Evolutionary conservation across 2,329 filamentous ascomycete genomes (phyloP), one percentile per base, ranked within the genome.

Genomic region (Sodiomyces alkalinus): DNA sequence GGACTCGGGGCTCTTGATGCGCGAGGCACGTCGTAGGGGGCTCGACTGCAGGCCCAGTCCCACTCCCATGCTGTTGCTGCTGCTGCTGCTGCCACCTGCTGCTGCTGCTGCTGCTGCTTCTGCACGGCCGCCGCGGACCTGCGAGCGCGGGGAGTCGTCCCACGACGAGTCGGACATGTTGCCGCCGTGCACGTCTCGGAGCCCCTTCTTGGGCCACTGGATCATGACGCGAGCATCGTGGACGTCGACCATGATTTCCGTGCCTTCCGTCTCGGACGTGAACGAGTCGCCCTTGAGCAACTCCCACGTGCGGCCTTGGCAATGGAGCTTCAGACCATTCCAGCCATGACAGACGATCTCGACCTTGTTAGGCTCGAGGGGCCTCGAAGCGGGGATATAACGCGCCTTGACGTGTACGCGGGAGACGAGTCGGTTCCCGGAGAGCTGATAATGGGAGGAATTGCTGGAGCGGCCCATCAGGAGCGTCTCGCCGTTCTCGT

Each of bases 241-340:
- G 22, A 96, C 85, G 50, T 96, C 86, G 38, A 98, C 60, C 74
- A 98, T 92, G 50, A 98, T 85, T 44, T 92, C 85, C 12, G 75
- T 75, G 39, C 76, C 73, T 47, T 86, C 81, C 17, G 85, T 86
- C 54, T 92, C 82, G 33, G 85, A 92, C 26, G 76, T 79, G 53
- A 94, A 96, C 27, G 73, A 80, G 48, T 93, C 85, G 12, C 80
- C 83, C 58, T 93, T 94, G 38, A 63, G 66, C 44, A 98, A 56
- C 40, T 93, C 82, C 62, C 81, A 87, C 3, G 82, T 79, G 40
- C 77, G 74, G 32, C 83, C 83, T 53, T 87, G 79, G 59, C 83
- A 94, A 56, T 93, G 85, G 41, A 98, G 58, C 58, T 83, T 92
- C 39, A 90, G 64, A 11, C 90, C 90, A 51, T 98, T 98, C 87